Conservation (phyloP, 306 rosid species). For the Crotalaria pallida region DNA sequence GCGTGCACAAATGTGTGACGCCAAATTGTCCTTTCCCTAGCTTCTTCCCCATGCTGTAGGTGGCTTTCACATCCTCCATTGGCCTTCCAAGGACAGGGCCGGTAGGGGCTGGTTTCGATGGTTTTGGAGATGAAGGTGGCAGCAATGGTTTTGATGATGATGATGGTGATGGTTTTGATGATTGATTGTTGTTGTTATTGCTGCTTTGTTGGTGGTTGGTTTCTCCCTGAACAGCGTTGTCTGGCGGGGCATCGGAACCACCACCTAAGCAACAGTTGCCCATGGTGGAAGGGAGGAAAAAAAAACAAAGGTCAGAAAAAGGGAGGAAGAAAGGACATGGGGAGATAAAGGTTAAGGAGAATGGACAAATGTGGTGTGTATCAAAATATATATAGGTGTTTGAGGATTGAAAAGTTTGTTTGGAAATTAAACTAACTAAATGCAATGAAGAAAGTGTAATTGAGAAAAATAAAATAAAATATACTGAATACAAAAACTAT, state of each 20-base stretch:
- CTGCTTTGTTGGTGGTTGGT: background rate
- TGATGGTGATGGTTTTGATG: conserved; percentile 18
- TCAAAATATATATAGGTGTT: conserved; percentile 25
- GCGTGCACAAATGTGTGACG: conserved; percentile 75
- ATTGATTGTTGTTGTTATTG: background rate
- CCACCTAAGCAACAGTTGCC: conserved; percentile 94
- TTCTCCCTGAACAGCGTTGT: conserved; percentile 27
- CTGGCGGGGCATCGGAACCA: conserved; percentile 30
- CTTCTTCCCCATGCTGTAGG: conserved; percentile 73
- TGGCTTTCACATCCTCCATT: conserved; percentile 67
- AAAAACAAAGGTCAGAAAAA: background rate
- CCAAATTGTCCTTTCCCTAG: conserved; percentile 95
- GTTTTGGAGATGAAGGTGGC: conserved; percentile 29
- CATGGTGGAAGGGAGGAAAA: conserved; percentile 51
- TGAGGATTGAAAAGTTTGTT: conserved; percentile 32
- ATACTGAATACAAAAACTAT: too few relatives aligned
- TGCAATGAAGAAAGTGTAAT: background rate
- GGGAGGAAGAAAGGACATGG: background rate
- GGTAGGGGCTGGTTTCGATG: conserved; percentile 24
- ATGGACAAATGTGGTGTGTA: conserved; percentile 2
- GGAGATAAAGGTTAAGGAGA: conserved; percentile 8
- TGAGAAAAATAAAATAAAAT: conserved; percentile 9
- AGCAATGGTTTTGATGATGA: conserved; percentile 26
- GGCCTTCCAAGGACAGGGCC: conserved; percentile 83
- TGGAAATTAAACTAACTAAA: conserved; percentile 15